Percentiles rank a stretch among this genome's conserved stretches.
These are phyloP conservation scores for Exophiala viscosa DNA, from an alignment of 2,329 filamentous ascomycete species.

Conservation along the genomic window DNA sequence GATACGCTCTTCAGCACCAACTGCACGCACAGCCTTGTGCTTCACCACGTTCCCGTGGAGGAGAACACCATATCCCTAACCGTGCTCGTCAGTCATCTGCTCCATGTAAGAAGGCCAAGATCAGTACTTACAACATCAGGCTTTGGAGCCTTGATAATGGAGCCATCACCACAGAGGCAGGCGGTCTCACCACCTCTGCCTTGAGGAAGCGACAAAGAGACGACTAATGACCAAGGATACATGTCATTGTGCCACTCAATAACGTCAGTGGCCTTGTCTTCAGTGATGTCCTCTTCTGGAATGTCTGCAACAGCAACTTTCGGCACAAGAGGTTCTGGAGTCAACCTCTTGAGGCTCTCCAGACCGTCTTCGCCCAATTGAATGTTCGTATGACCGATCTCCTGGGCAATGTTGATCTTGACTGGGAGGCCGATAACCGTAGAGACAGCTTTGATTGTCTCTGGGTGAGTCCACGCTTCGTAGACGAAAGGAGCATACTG, in stretches of 20 bases:
- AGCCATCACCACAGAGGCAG: slow-evolving; percentile 50
- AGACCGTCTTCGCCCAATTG: slow-evolving; percentile 34
- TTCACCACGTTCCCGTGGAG: slow-evolving; percentile 65
- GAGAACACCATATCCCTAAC: slow-evolving; percentile 59
- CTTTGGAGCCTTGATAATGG: slow-evolving; percentile 42
- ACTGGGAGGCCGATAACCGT: slow-evolving; percentile 56
- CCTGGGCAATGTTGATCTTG: slow-evolving; percentile 53
- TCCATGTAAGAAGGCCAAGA: background rate
- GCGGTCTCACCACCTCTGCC: slow-evolving; percentile 54
- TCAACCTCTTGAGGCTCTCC: slow-evolving; percentile 11
- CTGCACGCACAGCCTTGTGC: slow-evolving; percentile 58
- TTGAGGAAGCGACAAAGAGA: slow-evolving; percentile 18
- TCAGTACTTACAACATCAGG: slow-evolving; percentile 37
- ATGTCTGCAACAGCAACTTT: background rate
- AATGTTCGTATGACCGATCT: slow-evolving; percentile 58
- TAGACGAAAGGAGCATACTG: slow-evolving; percentile 60
- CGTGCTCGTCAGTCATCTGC: background rate
- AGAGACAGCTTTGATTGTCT: slow-evolving; percentile 53
- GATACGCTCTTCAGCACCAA: slow-evolving; percentile 59
- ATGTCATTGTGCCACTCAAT: background rate
- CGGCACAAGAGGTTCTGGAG: background rate
- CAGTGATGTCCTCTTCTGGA: background rate
- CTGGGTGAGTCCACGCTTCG: slow-evolving; percentile 53
- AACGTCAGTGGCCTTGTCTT: background rate
- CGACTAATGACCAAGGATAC: background rate